Evolutionary conservation across 2,329 filamentous ascomycete genomes (phyloP).

Genomic region (Aspergillus piperis): DNA sequence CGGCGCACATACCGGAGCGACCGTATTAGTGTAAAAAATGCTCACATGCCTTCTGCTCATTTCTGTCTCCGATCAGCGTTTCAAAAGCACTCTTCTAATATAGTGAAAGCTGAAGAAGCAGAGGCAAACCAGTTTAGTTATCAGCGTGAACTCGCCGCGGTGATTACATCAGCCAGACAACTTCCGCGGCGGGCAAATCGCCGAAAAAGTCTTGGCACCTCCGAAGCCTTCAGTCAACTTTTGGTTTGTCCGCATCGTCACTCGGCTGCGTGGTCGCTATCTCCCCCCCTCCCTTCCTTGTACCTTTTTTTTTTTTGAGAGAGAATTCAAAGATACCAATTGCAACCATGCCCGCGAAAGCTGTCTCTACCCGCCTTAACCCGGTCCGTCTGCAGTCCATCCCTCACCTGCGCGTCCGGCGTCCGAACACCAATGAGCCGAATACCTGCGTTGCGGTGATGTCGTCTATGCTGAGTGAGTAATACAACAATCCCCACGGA

Average conservation of each 20-base stretch:
- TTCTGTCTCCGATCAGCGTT: background rate
- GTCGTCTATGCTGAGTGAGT: slow-evolving; percentile 66
- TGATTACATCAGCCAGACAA: slow-evolving; percentile 33
- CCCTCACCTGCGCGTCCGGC: slow-evolving; percentile 61
- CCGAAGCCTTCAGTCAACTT: slow-evolving; percentile 20
- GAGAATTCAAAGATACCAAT: background rate
- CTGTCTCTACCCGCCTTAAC: slow-evolving; percentile 46
- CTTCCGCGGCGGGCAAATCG: slow-evolving; percentile 30
- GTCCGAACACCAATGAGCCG: slow-evolving; percentile 61
- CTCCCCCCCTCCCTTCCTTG: slow-evolving; percentile 12
- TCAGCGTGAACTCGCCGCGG: background rate
- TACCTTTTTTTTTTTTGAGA: background rate
- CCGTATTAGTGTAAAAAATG: slow-evolving; percentile 17
- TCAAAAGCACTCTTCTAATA: background rate
- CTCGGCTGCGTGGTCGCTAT: slow-evolving; percentile 16
- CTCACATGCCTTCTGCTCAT: slow-evolving; percentile 28
- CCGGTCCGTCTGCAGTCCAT: slow-evolving; percentile 51
- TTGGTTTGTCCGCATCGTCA: slow-evolving; percentile 8
- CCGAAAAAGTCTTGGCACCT: slow-evolving; percentile 24
- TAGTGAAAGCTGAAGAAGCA: background rate
- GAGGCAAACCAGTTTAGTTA: background rate
- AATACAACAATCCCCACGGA: background rate
- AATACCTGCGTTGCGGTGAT: slow-evolving; percentile 69
- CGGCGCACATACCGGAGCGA: slow-evolving; percentile 17
- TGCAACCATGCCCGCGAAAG: slow-evolving; percentile 46